Evolutionary conservation across 345 rosid species (phyloP).

Genomic region (Geranium brycei): DNA sequence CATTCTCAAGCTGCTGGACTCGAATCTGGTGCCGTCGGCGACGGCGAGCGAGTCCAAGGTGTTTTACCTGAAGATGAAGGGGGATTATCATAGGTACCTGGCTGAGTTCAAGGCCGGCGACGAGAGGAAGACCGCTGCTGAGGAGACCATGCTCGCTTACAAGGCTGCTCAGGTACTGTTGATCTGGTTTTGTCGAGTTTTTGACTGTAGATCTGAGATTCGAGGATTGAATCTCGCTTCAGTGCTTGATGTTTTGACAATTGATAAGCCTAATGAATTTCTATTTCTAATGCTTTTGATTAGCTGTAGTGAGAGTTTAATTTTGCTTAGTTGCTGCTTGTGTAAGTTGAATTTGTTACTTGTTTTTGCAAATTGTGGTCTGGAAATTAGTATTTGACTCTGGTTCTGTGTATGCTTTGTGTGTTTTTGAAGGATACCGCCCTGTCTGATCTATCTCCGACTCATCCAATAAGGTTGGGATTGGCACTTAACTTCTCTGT

Average conservation of each 20-base stretch:
- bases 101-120: conserved; percentile 78
- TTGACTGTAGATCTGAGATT: too few species aligned
- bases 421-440: conserved; percentile 57
- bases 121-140: conserved; percentile 84
- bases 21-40: conserved; percentile 58
- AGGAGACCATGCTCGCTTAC: conserved; percentile 71
- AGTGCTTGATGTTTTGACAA: too few species aligned
- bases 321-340: too few species aligned
- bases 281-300: too few species aligned
- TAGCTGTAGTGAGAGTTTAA: too few species aligned
- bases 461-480: conserved; percentile 87
- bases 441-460: conserved; percentile 69
- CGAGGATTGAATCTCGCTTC: too few species aligned
- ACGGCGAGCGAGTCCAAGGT: conserved; percentile 71
- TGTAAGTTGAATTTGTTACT: too few species aligned
- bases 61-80: conserved; percentile 86
- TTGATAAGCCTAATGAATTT: too few species aligned
- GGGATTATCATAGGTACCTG: conserved; percentile 76
- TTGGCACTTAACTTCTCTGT: conserved; percentile 83
- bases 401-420: neutral
- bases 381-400: neutral
- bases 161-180: conserved; percentile 41
- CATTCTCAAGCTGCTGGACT: conserved; percentile 68
- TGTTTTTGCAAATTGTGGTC: too few species aligned
- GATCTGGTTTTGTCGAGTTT: too few species aligned